Base-by-base conservation (phyloP, 805 yeast genomes). In the Starmerella powellii region DNA sequence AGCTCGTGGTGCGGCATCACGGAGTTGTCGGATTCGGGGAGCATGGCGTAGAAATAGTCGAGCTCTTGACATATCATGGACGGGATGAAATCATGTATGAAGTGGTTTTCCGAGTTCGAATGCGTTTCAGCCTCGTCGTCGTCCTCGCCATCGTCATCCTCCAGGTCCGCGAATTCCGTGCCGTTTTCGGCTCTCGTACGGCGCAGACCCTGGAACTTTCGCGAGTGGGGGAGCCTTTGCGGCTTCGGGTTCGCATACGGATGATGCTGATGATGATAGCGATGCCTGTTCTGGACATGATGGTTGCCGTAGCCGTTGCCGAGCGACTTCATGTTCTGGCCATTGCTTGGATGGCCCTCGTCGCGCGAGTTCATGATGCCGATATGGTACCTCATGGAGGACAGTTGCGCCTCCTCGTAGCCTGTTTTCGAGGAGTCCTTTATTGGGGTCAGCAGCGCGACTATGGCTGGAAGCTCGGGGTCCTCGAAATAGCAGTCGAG, bases 21-120 rank as follows among this genome's bases (percentile, higher is more conserved):
- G 19, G 23, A 39, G 17, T 23, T 18, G 3, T 43, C 38, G 3
- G 45, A 3, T 3, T 36, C 48, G 18, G 53, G 50, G 18, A 50
- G 37, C 42, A 50, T 32, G 15, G 54, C 42, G 34, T 51, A 51
- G 44, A 44, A 51, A 17, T 48, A 52, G 24, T 46, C 49, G 18
- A 51, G 43, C 31, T 51, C 55, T 24, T 44, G 39, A 21, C 47
- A 31, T 6, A 43, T 23, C 38, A 51, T 37, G n/a, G 49, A 34
- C 20, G 54, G 54, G 21, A 51, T 45, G 40, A 51, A 51, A 32
- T 50, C 54, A 27, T 44, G 37, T 31, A 45, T 50, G 29, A 28
- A 20, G 10, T 38, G 43, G 8, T 40, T 24, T 20, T 24, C 26
- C 10, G 26, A 23, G 26, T 23, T 23, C 10, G 26, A 23, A 6